Conservation (phyloP, 345 rosid genomes). For the sweet orange (Citrus sinensis) region DNA sequence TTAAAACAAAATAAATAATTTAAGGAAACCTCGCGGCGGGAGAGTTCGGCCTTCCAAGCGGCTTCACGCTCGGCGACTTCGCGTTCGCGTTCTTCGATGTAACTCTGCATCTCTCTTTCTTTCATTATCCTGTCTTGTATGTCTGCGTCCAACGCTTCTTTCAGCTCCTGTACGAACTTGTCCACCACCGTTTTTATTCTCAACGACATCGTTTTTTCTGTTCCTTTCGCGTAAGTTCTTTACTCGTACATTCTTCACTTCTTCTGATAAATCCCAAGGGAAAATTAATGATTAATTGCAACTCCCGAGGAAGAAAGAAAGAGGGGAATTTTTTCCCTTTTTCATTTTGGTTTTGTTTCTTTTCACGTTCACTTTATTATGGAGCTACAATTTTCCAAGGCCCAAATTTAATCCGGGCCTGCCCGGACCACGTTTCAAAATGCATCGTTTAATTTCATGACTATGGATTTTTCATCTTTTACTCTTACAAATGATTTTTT, state of each 20-base stretch:
- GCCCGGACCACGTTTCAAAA: not conserved
- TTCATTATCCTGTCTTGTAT: constrained; percentile 96
- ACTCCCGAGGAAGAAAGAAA: not conserved
- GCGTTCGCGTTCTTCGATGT: constrained; percentile 92
- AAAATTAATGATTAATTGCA: not conserved
- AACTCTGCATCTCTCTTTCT: constrained; percentile 99
- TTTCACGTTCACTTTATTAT: not conserved
- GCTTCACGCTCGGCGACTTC: constrained; percentile 98
- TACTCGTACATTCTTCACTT: no score
- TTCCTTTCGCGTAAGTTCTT: no score
- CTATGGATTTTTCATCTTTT: not conserved
- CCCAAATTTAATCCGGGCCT: not conserved
- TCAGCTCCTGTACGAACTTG: constrained; percentile 92
- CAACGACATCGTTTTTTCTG: constrained; percentile 52
- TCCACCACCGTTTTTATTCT: constrained; percentile 90
- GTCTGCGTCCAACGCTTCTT: constrained; percentile 93
- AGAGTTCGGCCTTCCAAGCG: constrained; percentile 98
- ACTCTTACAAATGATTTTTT: not conserved
- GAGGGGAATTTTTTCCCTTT: not conserved
- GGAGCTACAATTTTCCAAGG: not conserved
- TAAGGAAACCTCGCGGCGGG: constrained; percentile 73
- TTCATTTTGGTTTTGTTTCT: not conserved
- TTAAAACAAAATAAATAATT: not conserved
- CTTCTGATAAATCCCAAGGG: not conserved
- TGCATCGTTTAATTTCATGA: no score